Percentiles rank a stretch among this genome's conserved stretches.
phyloP scores from a whole-genome alignment of 176 grass and related monocot genomes.

The Dactylis glomerata region DNA sequence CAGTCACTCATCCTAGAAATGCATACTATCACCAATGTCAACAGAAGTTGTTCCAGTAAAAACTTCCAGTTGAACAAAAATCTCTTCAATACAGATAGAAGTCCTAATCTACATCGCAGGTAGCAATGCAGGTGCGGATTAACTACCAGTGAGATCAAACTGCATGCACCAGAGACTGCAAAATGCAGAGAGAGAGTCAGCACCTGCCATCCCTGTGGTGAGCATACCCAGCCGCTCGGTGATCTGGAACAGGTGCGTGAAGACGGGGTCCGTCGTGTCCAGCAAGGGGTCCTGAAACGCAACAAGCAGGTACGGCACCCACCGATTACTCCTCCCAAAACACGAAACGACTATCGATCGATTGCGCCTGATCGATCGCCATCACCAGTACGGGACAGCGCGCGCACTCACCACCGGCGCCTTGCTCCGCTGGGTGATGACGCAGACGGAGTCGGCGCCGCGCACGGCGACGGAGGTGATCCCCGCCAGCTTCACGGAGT shows the following conservation, averaged over 20 bases:
- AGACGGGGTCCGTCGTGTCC: constrained; percentile 24
- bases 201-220: constrained; percentile 54
- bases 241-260: constrained; percentile 48
- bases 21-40: background rate
- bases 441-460: constrained; percentile 47
- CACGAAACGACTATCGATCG: background rate
- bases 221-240: constrained; percentile 51
- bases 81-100: background rate
- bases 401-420: constrained; percentile 31
- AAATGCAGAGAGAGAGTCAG: background rate
- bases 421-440: constrained; percentile 49
- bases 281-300: constrained; percentile 45
- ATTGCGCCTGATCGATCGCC: background rate
- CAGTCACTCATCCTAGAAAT: background rate
- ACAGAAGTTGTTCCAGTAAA: background rate
- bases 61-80: background rate
- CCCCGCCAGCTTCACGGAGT: constrained; percentile 49
- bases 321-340: background rate
- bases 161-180: background rate
- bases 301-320: background rate
- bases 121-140: background rate
- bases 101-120: background rate
- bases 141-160: background rate
- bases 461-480: constrained; percentile 67
- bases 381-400: background rate